Evolutionary conservation across 179 eudicot species (phyloP), one percentile per base, ranked within the genome.

Genomic region (Spinacia oleracea): DNA sequence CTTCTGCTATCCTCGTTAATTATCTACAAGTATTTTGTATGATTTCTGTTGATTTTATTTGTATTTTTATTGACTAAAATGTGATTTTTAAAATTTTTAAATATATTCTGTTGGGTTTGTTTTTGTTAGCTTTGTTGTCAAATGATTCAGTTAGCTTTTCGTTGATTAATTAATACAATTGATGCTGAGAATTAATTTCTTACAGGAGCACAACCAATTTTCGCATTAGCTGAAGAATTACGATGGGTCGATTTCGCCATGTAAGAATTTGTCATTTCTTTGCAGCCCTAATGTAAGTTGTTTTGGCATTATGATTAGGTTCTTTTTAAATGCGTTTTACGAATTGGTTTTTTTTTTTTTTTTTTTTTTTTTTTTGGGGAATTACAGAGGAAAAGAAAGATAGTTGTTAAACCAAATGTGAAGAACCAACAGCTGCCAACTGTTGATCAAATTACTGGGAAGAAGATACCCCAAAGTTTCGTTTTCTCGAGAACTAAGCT

Each of bases 381-480:
- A 65, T 62, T 11, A 38, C 72, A 78, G 83, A 75, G 73, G 89
- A 91, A 86, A 67, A 88, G 77, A 85, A 89, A 77, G 73, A 80
- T 83, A 25, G 79, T 86, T 55, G 87, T 91, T 3, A 88, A 82
- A 78, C 86, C 89, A 32, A 65, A 66, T 20, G 78, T 45, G 62
- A 91, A 83, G 87, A 82, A 75, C 81, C 88, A 86, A 45, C 89
- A 84, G 82, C 84, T 69, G 64, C 91, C 89, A 5, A 88, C 80
- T 48, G 99, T 93, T n/a, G 96, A 91, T 83, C 99, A 91, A 62
- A 77, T 90, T 2, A 90, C 97, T 1, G 99, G 99, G 8, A 97
- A 91, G 75, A 96, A 91, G 82, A 91, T 96, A 56, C 99, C 98
- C 0, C 90, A 91, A 79, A 93, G 96, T 73, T 93, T 96, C 45